These are phyloP conservation scores for Inga leiocalycina DNA, from an alignment of 306 rosid genomes.

Conservation along the genomic window DNA sequence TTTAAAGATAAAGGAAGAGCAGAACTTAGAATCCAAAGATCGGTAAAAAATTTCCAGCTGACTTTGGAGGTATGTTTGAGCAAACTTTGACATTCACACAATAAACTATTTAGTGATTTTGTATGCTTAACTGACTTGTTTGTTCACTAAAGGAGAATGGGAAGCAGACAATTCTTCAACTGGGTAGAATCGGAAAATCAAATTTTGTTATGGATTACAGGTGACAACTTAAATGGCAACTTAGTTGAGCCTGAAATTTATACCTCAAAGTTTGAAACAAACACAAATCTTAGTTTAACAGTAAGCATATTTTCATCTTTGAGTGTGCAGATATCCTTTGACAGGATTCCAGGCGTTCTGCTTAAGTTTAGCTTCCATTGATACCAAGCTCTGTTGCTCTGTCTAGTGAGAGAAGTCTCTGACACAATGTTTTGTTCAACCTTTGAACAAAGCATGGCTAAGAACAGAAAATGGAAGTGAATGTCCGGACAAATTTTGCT, in stretches of 20 bases:
- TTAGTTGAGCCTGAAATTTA: not conserved
- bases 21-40: slow-evolving; percentile 69
- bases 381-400: slow-evolving; percentile 84
- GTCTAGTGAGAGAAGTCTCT: slow-evolving; percentile 41
- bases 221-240: slow-evolving; percentile 39
- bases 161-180: slow-evolving; percentile 77
- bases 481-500: not conserved
- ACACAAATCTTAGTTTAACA: not conserved
- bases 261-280: not conserved
- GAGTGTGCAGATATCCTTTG: slow-evolving; percentile 76
- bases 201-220: slow-evolving; percentile 94
- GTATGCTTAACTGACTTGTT: slow-evolving; percentile 26
- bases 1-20: slow-evolving; percentile 85
- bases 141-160: slow-evolving; percentile 63
- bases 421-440: slow-evolving; percentile 46
- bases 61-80: slow-evolving; percentile 67
- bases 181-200: slow-evolving; percentile 80
- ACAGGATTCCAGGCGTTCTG: slow-evolving; percentile 98
- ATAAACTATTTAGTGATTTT: no score
- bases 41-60: slow-evolving; percentile 89
- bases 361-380: slow-evolving; percentile 85
- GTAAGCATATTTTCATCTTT: slow-evolving; percentile 25
- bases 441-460: slow-evolving; percentile 55
- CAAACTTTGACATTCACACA: not conserved
- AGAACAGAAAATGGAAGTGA: not conserved